Evolutionary conservation across 495 filamentous ascomycete species (phyloP).

Genomic region (Polyplosphaeria fusca): DNA sequence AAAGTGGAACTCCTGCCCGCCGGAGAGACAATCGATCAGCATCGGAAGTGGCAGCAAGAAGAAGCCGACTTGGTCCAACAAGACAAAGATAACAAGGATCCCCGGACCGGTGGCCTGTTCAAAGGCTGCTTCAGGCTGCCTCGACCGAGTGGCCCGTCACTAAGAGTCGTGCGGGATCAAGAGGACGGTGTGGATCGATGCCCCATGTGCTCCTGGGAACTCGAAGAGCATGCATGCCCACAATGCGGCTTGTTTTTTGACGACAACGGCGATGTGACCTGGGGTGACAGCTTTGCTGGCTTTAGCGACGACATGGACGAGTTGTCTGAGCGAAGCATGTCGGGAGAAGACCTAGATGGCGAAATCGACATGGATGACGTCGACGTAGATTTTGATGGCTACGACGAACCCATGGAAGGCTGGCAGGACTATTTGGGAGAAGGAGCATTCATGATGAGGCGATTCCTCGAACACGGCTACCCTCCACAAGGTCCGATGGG

Average conservation of each 20-base stretch:
- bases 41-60: conserved; percentile 56
- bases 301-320: conserved; percentile 40
- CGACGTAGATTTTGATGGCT: conserved; percentile 29
- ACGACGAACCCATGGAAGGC: conserved; percentile 28
- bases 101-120: conserved; percentile 58
- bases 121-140: conserved; percentile 57
- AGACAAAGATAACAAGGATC: conserved; percentile 51
- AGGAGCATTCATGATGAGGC: conserved; percentile 23
- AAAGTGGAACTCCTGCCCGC: conserved; percentile 62
- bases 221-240: conserved; percentile 55
- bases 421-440: conserved; percentile 25
- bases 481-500: conserved; percentile 5
- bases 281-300: conserved; percentile 31
- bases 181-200: conserved; percentile 64
- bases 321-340: conserved; percentile 33
- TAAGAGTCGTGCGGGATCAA: conserved; percentile 50
- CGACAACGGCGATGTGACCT: conserved; percentile 38
- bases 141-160: conserved; percentile 18
- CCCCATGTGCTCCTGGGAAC: conserved; percentile 63
- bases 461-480: conserved; percentile 28
- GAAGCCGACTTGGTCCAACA: conserved; percentile 51
- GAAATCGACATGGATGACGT: conserved; percentile 38
- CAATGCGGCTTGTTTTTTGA: conserved; percentile 54
- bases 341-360: conserved; percentile 36
- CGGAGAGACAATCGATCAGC: conserved; percentile 60